Percentiles rank a stretch among this genome's conserved stretches.
Evolutionary conservation across 352 stramenopile species (phyloP).

Genomic region (Salisapilia sapeloensis): DNA sequence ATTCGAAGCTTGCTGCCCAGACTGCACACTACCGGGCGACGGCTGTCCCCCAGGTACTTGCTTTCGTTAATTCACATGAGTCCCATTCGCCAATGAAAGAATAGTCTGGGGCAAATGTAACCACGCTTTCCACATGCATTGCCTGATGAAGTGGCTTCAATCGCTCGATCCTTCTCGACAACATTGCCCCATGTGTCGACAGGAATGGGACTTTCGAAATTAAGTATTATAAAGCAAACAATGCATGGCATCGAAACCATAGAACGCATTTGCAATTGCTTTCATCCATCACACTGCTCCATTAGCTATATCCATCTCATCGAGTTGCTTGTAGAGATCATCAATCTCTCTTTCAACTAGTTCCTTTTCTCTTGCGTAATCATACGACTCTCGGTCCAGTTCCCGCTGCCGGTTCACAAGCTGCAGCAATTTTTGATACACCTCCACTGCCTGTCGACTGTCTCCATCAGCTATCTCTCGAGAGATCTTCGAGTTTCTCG

Average conservation of each 20-base stretch:
- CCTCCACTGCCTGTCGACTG: too few relatives aligned
- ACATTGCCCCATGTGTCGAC: conserved; percentile 81
- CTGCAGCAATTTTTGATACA: too few relatives aligned
- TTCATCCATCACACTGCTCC: too few relatives aligned
- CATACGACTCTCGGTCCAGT: too few relatives aligned
- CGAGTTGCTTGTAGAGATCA: too few relatives aligned
- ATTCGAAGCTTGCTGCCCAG: conserved; percentile 70
- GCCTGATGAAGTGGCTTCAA: conserved; percentile 86
- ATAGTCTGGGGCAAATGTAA: conserved; percentile 80
- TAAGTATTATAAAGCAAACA: conserved; percentile 6
- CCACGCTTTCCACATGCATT: conserved; percentile 89
- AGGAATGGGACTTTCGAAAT: conserved; percentile 76
- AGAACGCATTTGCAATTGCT: too few relatives aligned
- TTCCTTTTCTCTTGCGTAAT: too few relatives aligned
- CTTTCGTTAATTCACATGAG: background rate
- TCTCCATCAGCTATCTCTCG: too few relatives aligned
- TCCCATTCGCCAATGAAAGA: background rate
- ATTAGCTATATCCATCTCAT: too few relatives aligned
- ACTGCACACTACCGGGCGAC: conserved; percentile 60
- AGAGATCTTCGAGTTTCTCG: too few relatives aligned
- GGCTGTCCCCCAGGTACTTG: conserved; percentile 63
- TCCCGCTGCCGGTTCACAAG: too few relatives aligned
- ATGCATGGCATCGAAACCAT: background rate
- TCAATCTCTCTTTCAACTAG: too few relatives aligned
- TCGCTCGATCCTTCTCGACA: conserved; percentile 62